Evolutionary conservation across 148 eudicot genomes (phyloP), one percentile per base, ranked within the genome.

Genomic region (Camellia lanceoleosa): DNA sequence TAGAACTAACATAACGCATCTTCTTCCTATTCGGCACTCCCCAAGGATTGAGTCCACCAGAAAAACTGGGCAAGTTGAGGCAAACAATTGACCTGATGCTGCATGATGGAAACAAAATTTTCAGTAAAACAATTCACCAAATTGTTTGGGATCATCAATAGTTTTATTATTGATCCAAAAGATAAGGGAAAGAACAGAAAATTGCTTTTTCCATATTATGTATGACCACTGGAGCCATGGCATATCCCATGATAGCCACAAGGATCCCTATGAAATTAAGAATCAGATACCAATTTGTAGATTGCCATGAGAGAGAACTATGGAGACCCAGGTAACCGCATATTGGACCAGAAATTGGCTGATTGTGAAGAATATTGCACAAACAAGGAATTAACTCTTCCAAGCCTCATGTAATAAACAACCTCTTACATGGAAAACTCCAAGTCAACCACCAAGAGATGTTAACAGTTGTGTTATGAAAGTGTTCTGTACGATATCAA

Each of bases 31-130:
- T 78, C 59, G 92, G 92, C 23, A 62, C 84, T 80, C 92, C 92
- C 92, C 92, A 89, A 64, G 92, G 92, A 86, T 85, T 86, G 56
- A 87, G 78, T 68, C 92, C 92, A 43, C 92, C 92, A 18, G 92
- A 89, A 80, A 89, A 89, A 68, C 92, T 89, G 38, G 92, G 90
- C 80, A 89, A 79, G 82, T 89, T 89, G 60, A 89, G 82, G 86
- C 90, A 89, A 56, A 89, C 78, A 20, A 87, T 87, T 15, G 91
- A 89, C 80, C 89, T 85, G 66, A 89, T 87, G 83, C 91, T 89
- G 87, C 75, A 79, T 49, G 65, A 43, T 51, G 52, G 55, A 72
- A 58, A 73, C 16, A 44, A 9, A 73, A 41, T 51, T 30, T n/a
- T 46, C 18, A 15, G 66, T 73, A 23, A 78, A 19, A 14, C 42